These are phyloP conservation scores for Pseudozyma hubeiensis DNA, from an alignment of 1,284 basidiomycete genomes.

Conservation along the genomic window DNA sequence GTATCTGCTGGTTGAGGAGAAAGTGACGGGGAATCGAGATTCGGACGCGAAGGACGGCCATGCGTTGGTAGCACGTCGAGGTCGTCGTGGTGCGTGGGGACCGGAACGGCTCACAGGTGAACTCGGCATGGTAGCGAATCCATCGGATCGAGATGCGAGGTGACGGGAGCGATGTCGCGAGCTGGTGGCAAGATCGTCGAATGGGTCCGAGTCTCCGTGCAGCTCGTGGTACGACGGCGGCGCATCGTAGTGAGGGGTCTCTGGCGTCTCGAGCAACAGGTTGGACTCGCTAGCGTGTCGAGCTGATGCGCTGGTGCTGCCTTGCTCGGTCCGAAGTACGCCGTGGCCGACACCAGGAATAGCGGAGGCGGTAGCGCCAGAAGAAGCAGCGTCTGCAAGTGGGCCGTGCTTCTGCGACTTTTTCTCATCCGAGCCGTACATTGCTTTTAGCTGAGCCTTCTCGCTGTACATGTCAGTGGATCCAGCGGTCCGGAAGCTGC, in stretches of 20 bases:
- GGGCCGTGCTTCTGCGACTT: background rate
- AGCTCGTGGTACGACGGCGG: constrained; percentile 40
- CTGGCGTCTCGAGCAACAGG: constrained; percentile 17
- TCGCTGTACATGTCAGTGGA: constrained; percentile 11
- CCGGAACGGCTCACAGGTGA: constrained; percentile 18
- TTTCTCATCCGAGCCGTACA: constrained; percentile 5
- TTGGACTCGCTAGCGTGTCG: constrained; percentile 33
- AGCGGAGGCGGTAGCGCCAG: background rate
- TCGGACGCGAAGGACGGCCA: constrained; percentile 2
- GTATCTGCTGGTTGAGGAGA: constrained; percentile 2
- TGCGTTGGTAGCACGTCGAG: constrained; percentile 18
- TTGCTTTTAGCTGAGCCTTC: constrained; percentile 9
- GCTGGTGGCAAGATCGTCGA: constrained; percentile 7
- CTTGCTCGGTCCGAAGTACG: background rate
- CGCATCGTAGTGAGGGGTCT: constrained; percentile 17
- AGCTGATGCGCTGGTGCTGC: background rate
- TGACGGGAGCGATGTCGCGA: constrained; percentile 5
- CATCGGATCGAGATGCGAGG: constrained; percentile 8
- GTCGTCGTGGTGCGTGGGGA: background rate
- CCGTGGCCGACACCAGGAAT: background rate
- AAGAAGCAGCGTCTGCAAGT: background rate
- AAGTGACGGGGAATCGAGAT: constrained; percentile 10
- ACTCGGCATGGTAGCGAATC: constrained; percentile 19
- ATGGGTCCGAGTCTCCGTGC: constrained; percentile 28
- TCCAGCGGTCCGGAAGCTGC: constrained; percentile 32